Percentiles rank a stretch among this genome's conserved stretches.
Conservation (phyloP, 306 rosid genomes). For the Pyrus bretschneideri region DNA sequence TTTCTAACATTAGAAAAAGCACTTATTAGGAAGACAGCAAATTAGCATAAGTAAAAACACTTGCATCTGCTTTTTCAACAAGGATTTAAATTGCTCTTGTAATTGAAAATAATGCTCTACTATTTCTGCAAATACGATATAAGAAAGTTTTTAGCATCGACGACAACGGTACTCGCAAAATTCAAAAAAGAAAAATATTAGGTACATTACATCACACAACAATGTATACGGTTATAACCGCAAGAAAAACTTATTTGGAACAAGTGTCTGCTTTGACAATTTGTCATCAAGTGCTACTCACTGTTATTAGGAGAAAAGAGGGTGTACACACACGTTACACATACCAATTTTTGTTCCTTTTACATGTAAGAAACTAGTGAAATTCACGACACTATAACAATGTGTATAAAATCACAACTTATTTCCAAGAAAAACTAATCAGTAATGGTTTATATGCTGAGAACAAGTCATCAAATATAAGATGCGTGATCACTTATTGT, state of each 20-base stretch:
- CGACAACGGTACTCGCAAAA: background rate
- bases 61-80: background rate
- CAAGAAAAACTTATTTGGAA: too few relatives aligned
- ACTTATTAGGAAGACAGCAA: background rate
- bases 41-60: too few relatives aligned
- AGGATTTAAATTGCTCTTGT: background rate
- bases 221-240: background rate
- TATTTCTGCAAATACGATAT: background rate
- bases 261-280: too few relatives aligned
- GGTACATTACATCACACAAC: background rate
- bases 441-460: background rate
- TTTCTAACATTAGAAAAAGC: background rate
- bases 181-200: background rate
- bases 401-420: background rate
- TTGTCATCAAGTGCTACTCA: too few relatives aligned
- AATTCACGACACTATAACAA: background rate
- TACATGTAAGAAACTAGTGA: too few relatives aligned
- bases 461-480: background rate
- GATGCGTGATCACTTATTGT: background rate
- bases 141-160: background rate
- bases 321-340: too few relatives aligned
- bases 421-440: background rate
- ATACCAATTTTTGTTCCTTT: background rate
- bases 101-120: background rate
- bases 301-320: too few relatives aligned